These are phyloP conservation scores for Galeopsis tetrahit DNA, from an alignment of 257 asterid genomes.

Conservation along the genomic window DNA sequence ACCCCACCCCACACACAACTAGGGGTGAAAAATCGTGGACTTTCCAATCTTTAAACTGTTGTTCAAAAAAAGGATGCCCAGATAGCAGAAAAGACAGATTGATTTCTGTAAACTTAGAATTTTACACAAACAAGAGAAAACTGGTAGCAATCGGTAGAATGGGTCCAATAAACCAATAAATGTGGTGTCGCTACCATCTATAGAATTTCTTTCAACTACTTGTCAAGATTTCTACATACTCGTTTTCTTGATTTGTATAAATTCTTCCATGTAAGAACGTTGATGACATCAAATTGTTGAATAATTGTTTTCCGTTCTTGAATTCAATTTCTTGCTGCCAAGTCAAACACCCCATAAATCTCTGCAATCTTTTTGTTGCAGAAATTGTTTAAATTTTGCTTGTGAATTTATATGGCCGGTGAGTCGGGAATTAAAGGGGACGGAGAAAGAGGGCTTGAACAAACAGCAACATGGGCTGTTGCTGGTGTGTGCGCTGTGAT, in stretches of 20 bases:
- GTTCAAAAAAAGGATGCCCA: constrained; percentile 16
- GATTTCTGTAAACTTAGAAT: not conserved
- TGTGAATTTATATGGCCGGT: constrained; percentile 57
- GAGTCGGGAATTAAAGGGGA: constrained; percentile 31
- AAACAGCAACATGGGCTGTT: constrained; percentile 95
- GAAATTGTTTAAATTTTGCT: not conserved
- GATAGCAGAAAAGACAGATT: not conserved
- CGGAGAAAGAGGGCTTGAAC: constrained; percentile 45
- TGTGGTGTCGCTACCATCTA: constrained; percentile 30
- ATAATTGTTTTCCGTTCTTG: not conserved
- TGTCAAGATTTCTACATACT: not conserved
- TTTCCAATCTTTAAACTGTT: not conserved
- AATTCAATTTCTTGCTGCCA: constrained; percentile 8
- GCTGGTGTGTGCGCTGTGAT: constrained; percentile 83
- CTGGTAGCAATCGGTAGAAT: not conserved
- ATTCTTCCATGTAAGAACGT: not conserved
- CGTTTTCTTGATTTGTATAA: constrained; percentile 31
- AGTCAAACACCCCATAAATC: not conserved
- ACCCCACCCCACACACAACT: not conserved
- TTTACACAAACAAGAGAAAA: not conserved
- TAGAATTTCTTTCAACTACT: not conserved
- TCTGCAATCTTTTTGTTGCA: constrained; percentile 18
- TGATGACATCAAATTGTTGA: not conserved
- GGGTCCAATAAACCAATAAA: not conserved
- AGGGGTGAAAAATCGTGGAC: not conserved